These are phyloP conservation scores for Bipolaris cookei DNA, from an alignment of 2,329 filamentous ascomycete species.

Conservation along the genomic window DNA sequence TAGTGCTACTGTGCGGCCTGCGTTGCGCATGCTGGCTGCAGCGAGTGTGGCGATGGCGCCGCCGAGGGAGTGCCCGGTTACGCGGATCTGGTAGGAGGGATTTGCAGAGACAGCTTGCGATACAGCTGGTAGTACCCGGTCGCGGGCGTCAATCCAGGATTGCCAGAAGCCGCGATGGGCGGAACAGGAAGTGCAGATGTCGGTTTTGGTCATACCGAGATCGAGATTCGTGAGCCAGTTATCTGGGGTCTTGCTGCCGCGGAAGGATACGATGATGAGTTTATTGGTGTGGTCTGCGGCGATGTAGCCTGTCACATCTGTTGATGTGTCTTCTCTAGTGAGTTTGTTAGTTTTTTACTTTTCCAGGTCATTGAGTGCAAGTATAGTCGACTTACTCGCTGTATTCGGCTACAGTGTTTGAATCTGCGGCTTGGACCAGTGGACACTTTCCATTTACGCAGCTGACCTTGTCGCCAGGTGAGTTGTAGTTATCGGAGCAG, in stretches of 20 bases:
- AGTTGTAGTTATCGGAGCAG: constrained; percentile 56
- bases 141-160: constrained; percentile 63
- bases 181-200: constrained; percentile 57
- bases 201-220: constrained; percentile 51
- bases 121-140: constrained; percentile 54
- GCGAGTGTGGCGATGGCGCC: constrained; percentile 69
- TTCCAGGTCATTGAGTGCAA: too few relatives aligned
- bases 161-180: constrained; percentile 66
- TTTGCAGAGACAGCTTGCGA: constrained; percentile 53
- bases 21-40: constrained; percentile 55
- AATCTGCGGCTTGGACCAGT: constrained; percentile 54
- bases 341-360: constrained; percentile 1
- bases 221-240: constrained; percentile 67
- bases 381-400: constrained; percentile 17
- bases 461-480: constrained; percentile 49
- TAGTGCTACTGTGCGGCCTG: constrained; percentile 29
- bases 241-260: constrained; percentile 63
- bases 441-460: constrained; percentile 59
- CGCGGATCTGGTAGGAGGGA: constrained; percentile 61
- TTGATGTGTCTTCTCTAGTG: constrained; percentile 27
- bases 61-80: constrained; percentile 73
- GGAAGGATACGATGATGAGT: constrained; percentile 65
- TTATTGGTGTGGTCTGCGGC: constrained; percentile 54
- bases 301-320: constrained; percentile 57
- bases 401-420: constrained; percentile 55